phyloP scores from a whole-genome alignment of 495 filamentous ascomycete genomes.

The Penicillium waksmanii region DNA sequence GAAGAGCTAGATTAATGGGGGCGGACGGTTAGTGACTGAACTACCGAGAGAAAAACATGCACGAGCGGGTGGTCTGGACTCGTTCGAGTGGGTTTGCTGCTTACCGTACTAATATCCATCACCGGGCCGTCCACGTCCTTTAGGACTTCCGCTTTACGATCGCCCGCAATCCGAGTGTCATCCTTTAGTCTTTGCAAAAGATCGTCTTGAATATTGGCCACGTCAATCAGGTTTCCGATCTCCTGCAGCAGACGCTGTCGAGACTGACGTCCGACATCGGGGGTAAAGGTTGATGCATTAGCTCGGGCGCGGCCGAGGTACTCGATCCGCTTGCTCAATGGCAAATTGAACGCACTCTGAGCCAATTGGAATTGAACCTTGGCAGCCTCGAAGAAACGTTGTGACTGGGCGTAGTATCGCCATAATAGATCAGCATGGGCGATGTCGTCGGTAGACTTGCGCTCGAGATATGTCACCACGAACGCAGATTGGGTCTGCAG shows the following conservation, averaged over 20 bases:
- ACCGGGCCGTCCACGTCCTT: conserved; percentile 73
- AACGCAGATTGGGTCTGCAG: conserved; percentile 80
- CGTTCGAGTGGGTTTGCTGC: conserved; percentile 20
- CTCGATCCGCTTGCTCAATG: conserved; percentile 78
- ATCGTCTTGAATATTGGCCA: conserved; percentile 95
- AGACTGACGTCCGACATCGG: conserved; percentile 70
- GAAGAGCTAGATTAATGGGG: conserved; percentile 66
- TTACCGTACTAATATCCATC: conserved; percentile 71
- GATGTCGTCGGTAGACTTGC: conserved; percentile 67
- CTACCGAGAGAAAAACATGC: no score
- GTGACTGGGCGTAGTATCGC: conserved; percentile 79
- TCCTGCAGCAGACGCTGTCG: conserved; percentile 80
- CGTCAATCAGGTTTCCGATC: conserved; percentile 83
- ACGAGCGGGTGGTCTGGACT: conserved; percentile 9
- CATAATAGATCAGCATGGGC: conserved; percentile 90
- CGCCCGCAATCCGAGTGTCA: conserved; percentile 66
- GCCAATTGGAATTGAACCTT: conserved; percentile 83
- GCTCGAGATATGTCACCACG: conserved; percentile 83
- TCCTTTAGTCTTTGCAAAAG: conserved; percentile 76
- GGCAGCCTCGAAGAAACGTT: conserved; percentile 82
- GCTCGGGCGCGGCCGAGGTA: conserved; percentile 86
- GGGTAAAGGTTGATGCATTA: conserved; percentile 77
- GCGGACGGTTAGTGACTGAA: no score
- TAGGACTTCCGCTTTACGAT: conserved; percentile 63
- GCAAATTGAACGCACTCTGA: conserved; percentile 73